These are phyloP conservation scores for Suillus tomentosus DNA, from an alignment of 768 basidiomycete genomes.

Conservation along the genomic window DNA sequence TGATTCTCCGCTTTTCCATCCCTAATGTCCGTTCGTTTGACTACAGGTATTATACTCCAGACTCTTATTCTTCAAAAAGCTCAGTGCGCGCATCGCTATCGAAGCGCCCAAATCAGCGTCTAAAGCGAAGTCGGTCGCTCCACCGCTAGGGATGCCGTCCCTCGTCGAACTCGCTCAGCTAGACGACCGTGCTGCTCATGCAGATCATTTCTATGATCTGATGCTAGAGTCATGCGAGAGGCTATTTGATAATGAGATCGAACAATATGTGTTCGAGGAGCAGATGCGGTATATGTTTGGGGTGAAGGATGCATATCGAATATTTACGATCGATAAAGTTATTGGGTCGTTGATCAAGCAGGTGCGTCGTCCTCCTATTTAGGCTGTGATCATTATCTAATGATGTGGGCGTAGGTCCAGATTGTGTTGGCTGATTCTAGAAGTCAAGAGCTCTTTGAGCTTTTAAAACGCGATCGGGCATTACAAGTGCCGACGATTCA, in stretches of 20 bases:
- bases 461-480: conserved; percentile 68
- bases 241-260: conserved; percentile 90
- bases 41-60: conserved; percentile 80
- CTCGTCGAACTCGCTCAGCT: conserved; percentile 29
- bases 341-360: conserved; percentile 89
- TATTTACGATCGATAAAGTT: conserved; percentile 94
- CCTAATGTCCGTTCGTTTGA: conserved; percentile 5
- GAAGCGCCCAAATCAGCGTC: conserved; percentile 17
- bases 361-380: conserved; percentile 40
- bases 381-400: background rate
- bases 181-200: conserved; percentile 43
- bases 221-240: conserved; percentile 86
- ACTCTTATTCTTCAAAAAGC: conserved; percentile 75
- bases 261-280: conserved; percentile 87
- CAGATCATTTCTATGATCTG: conserved; percentile 77
- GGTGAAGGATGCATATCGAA: conserved; percentile 78
- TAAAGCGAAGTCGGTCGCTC: conserved; percentile 20
- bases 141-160: conserved; percentile 32
- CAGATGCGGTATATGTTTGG: conserved; percentile 87
- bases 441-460: conserved; percentile 72
- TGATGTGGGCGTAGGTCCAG: conserved; percentile 50
- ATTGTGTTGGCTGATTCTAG: conserved; percentile 65
- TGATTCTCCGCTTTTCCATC: background rate
- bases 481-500: conserved; percentile 62
- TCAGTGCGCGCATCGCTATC: conserved; percentile 51